Percentiles rank a stretch among this genome's conserved stretches.
Evolutionary conservation across 345 rosid species (phyloP).

Genomic region (Gossypium thurberi): DNA sequence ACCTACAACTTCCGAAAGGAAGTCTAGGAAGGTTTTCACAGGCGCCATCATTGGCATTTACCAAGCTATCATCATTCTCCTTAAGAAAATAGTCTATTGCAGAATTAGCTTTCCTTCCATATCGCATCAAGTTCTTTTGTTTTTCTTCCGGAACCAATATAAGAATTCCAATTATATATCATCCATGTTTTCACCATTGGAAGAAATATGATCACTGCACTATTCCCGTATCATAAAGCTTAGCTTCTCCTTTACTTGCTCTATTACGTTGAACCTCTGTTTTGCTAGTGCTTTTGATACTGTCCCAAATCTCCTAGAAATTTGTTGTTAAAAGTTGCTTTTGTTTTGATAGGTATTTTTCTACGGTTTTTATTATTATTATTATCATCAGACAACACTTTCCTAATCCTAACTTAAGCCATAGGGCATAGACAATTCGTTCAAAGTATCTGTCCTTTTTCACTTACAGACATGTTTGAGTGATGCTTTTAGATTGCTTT

Average conservation of each 20-base stretch:
- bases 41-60: no score
- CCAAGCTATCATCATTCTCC: no score
- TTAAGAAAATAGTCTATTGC: constrained; percentile 20
- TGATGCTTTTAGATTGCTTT: no score
- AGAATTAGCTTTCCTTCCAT: constrained; percentile 40
- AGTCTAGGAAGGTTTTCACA: no score
- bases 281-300: no score
- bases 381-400: no score
- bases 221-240: constrained; percentile 9
- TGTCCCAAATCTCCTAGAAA: background rate
- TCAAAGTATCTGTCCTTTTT: no score
- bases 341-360: background rate
- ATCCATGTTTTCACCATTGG: constrained; percentile 25
- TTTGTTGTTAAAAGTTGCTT: background rate
- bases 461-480: no score
- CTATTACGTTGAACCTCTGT: background rate
- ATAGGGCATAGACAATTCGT: no score
- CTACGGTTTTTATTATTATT: no score
- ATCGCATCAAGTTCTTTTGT: constrained; percentile 31
- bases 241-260: background rate
- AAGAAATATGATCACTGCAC: constrained; percentile 13
- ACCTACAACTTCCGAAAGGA: no score
- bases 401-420: no score
- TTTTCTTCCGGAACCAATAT: constrained; percentile 20
- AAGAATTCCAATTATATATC: constrained; percentile 16